Conservation (phyloP, 192 early-diverging fungal species). For the Coemansia sp. region DNA sequence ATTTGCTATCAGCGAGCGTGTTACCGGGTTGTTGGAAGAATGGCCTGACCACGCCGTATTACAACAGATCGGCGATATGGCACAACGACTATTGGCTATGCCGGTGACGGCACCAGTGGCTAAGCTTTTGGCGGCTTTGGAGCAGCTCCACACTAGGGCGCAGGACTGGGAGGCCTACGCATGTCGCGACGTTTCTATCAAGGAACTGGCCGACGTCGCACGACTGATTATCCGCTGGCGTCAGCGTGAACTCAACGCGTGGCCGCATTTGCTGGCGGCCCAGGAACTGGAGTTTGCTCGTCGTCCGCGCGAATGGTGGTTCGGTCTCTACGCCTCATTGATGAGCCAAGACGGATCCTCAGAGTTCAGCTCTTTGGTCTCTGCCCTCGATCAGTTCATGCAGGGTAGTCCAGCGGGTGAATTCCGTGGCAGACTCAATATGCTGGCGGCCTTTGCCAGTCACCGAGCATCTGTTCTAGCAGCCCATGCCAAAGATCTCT, state of each 20-base stretch:
- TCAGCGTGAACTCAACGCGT: constrained; percentile 84
- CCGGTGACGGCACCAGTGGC: constrained; percentile 78
- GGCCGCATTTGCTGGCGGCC: constrained; percentile 81
- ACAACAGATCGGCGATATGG: constrained; percentile 68
- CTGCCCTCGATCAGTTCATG: constrained; percentile 80
- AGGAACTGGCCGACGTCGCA: constrained; percentile 65
- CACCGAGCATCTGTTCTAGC: constrained; percentile 27
- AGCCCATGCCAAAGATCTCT: neutral
- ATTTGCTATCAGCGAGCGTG: constrained; percentile 57
- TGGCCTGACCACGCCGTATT: constrained; percentile 95
- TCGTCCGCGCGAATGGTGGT: constrained; percentile 82
- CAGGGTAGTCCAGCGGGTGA: constrained; percentile 76
- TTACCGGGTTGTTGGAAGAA: constrained; percentile 63
- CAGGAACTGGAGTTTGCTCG: constrained; percentile 73
- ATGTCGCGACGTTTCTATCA: constrained; percentile 73
- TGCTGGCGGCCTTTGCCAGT: constrained; percentile 60
- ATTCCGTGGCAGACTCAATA: constrained; percentile 70
- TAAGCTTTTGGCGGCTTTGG: constrained; percentile 86
- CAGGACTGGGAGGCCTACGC: constrained; percentile 96
- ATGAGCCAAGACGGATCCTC: constrained; percentile 5
- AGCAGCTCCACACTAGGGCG: constrained; percentile 81
- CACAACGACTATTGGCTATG: constrained; percentile 62
- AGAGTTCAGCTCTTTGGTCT: constrained; percentile 42
- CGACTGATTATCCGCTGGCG: constrained; percentile 85
- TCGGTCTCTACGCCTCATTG: constrained; percentile 65